Base-by-base conservation (phyloP, 768 basidiomycete genomes). In the Psilocybe tampanensis region DNA sequence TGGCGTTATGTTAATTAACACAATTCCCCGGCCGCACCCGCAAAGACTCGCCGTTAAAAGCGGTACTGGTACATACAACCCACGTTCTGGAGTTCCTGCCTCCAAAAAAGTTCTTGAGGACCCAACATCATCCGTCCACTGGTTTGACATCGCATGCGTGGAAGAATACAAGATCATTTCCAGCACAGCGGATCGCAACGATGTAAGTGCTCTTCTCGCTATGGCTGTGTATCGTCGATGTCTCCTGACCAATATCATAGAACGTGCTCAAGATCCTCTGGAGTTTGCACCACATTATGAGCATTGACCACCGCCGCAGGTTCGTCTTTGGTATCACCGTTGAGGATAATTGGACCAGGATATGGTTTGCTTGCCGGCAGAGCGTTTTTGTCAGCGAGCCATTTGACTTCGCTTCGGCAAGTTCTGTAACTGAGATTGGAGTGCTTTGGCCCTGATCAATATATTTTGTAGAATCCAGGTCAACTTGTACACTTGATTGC, bases 361-460 rank as follows among this genome's bases (percentile, higher is more conserved):
- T 55, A 33, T 55, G 54, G 54, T 55, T 48, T 55, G 29, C 44
- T 15, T 55, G 45, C 26, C 47, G 54, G 1, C 47, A 47, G 24
- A 55, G 48, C 17, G 54, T 49, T 17, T n/a, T 55, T 12, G 54
- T 43, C 22, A 36, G 21, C 11, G n/a, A 23, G 34, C 45, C 45
- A 12, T 55, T 55, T 24, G 39, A 55, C 29, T 55, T 55, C 15
- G 11, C 18, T 8, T 12, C 6, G 15, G 36, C 15, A 39, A n/a
- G 12, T 6, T 39, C 12, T n/a, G n/a, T 13, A n/a, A 15, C 36
- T 39, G 15, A 39, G 3, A 8, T 5, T 39, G 12, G 4, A n/a
- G n/a, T n/a, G n/a, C 4, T 15, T 3, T 13, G n/a, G n/a, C n/a
- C n/a, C n/a, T n/a, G n/a, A n/a, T n/a, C n/a, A n/a, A n/a, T n/a